Evolutionary conservation across 257 asterid species (phyloP).

Genomic region (Primulina huaijiensis): DNA sequence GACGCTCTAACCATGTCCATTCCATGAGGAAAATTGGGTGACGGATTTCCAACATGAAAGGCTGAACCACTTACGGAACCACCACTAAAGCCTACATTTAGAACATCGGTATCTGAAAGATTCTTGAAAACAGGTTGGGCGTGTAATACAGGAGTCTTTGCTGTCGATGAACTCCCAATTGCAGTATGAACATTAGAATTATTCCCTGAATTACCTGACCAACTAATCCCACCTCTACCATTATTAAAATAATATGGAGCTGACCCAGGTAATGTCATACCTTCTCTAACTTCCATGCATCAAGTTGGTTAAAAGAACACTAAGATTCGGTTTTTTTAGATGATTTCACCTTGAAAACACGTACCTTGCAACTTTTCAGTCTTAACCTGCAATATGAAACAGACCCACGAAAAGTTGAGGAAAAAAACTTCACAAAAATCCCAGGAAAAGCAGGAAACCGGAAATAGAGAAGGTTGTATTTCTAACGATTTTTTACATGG

Average conservation of each 20-base stretch:
- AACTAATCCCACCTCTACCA: slow-evolving; percentile 47
- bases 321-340: slow-evolving; percentile 18
- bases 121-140: slow-evolving; percentile 18
- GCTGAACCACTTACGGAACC: slow-evolving; percentile 28
- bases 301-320: slow-evolving; percentile 30
- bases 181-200: slow-evolving; percentile 27
- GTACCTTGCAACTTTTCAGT: neutral
- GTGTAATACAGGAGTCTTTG: slow-evolving; percentile 33
- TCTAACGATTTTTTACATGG: slow-evolving; percentile 32
- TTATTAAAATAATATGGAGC: slow-evolving; percentile 57
- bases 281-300: slow-evolving; percentile 76
- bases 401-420: slow-evolving; percentile 22
- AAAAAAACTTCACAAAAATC: slow-evolving; percentile 21
- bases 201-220: slow-evolving; percentile 40
- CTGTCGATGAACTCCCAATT: slow-evolving; percentile 32
- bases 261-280: slow-evolving; percentile 58
- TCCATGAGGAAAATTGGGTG: slow-evolving; percentile 35
- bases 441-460: slow-evolving; percentile 14
- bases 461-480: slow-evolving; percentile 7
- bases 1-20: slow-evolving; percentile 25
- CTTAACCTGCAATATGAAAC: slow-evolving; percentile 33
- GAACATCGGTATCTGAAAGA: slow-evolving; percentile 22
- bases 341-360: slow-evolving; percentile 4
- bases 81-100: slow-evolving; percentile 31
- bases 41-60: slow-evolving; percentile 39